Base-by-base conservation (phyloP, 352 stramenopile species). In the Globisporangium nodosum region DNA sequence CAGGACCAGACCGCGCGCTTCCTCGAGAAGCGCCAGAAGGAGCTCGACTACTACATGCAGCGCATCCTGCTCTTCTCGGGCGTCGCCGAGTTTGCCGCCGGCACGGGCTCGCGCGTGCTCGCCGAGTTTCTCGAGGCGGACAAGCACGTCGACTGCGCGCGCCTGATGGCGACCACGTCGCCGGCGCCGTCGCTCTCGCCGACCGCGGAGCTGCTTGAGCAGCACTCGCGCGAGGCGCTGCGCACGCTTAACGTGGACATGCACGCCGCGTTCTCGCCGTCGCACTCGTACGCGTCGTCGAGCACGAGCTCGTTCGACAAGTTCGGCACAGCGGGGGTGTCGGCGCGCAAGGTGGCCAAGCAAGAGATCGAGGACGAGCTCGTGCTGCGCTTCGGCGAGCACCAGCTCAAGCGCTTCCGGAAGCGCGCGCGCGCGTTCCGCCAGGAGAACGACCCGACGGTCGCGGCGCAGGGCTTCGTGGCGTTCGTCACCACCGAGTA, bases 11-110 rank as follows among this genome's bases (percentile, higher is more conserved):
- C 66, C n/a, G 47, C 70, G 11, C 73, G 71, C 33, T 92, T 92
- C 61, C 66, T 90, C 1, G 80, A 92, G 55, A 88, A 84, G 66
- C 78, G 82, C 13, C 76, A 81, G 42, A 81, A 82, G 16, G 82
- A 92, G 54, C 71, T 92, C 37, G 82, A 92, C 62, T 90, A 90
- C 50, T 92, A 89, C 73, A 76, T 90, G 58, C 82, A 92, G 70
- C 76, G 82, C 45, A 87, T 92, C 48, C 76, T 92, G 67, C 66
- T 88, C 50, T 87, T 92, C 61, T 76, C 82, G 1, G 70, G 87
- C 30, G 80, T 89, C 4, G 57, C 59, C 21, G 82, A 92, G 53
- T 90, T 92, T 48, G 67, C 61, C 18, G 73, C 56, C 9, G 68
- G 59, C 50, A 64, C 53, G 13, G 78, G 82, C 0, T 89, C 80